Evolutionary conservation across 768 basidiomycete species (phyloP).

Genomic region (Lactarius pseudohatsudake): DNA sequence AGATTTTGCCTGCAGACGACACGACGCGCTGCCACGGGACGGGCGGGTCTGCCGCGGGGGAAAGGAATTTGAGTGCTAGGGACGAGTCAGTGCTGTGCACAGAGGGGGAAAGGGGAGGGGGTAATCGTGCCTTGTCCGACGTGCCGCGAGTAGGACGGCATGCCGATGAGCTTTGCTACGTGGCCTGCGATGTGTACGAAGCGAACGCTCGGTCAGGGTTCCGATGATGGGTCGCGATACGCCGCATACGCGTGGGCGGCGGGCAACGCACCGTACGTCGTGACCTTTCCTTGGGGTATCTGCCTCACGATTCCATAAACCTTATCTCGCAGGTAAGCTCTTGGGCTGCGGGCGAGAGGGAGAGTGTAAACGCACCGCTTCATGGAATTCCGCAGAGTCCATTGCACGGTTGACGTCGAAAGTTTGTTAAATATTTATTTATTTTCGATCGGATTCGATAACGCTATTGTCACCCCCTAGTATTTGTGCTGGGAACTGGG

Average conservation of each 20-base stretch:
- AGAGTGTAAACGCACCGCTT: constrained; percentile 43
- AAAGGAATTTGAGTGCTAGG: constrained; percentile 75
- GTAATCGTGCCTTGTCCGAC: constrained; percentile 68
- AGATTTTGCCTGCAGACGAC: constrained; percentile 66
- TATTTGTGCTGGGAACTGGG: neutral
- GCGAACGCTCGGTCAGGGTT: neutral
- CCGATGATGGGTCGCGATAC: neutral
- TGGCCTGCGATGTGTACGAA: constrained; percentile 49
- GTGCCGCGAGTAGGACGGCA: constrained; percentile 76
- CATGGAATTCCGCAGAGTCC: constrained; percentile 65
- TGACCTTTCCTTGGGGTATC: constrained; percentile 67
- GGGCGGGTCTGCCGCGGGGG: constrained; percentile 55
- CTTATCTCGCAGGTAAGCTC: constrained; percentile 36
- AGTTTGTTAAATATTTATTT: neutral
- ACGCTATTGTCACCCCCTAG: too few species aligned
- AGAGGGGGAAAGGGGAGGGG: neutral
- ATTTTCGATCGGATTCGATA: neutral
- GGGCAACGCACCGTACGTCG: constrained; percentile 62
- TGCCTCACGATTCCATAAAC: constrained; percentile 72
- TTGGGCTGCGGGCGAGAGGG: neutral
- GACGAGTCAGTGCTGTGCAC: neutral
- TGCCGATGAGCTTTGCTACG: constrained; percentile 75
- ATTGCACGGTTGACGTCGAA: neutral
- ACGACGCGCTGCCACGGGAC: constrained; percentile 85
- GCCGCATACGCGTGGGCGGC: neutral